Conservation (phyloP, 2,329 filamentous ascomycete genomes). For the Epichloe sibirici region DNA sequence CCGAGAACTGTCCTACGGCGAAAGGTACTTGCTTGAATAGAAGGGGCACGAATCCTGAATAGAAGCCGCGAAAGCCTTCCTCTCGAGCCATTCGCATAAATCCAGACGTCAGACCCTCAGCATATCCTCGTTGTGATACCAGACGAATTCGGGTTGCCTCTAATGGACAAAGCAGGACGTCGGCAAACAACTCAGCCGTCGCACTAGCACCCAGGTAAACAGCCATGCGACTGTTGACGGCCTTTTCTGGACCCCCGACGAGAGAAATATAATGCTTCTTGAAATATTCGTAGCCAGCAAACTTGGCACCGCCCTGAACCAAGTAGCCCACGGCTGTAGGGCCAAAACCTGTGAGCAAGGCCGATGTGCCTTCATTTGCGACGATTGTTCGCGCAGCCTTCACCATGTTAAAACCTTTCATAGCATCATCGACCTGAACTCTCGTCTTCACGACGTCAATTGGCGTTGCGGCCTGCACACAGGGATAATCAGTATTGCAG, state of each 20-base stretch:
- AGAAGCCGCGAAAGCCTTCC: constrained; percentile 73
- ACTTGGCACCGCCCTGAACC: constrained; percentile 82
- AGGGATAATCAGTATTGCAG: constrained; percentile 1
- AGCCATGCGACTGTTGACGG: constrained; percentile 32
- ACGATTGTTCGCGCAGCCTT: constrained; percentile 69
- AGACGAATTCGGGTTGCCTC: constrained; percentile 72
- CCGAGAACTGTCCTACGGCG: constrained; percentile 89
- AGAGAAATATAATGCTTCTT: constrained; percentile 73
- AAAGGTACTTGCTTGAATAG: constrained; percentile 86
- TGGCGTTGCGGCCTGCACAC: constrained; percentile 36
- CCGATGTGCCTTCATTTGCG: constrained; percentile 63
- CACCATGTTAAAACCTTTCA: constrained; percentile 77
- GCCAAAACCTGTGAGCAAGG: constrained; percentile 71
- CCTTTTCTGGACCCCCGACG: constrained; percentile 40
- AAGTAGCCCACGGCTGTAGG: constrained; percentile 81
- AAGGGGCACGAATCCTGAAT: constrained; percentile 80
- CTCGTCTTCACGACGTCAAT: constrained; percentile 74
- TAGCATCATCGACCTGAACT: constrained; percentile 76
- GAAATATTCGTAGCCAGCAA: constrained; percentile 89
- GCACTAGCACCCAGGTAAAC: constrained; percentile 65
- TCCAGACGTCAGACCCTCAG: constrained; percentile 56
- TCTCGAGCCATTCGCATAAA: constrained; percentile 64
- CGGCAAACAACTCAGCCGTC: constrained; percentile 58
- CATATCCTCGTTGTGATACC: constrained; percentile 70
- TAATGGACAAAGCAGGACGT: constrained; percentile 78